A percentile compares a stretch with the other conserved stretches of the same genome.
These are phyloP conservation scores for Trichophyton benhamiae DNA, from an alignment of 2,329 filamentous ascomycete species.

Conservation along the genomic window DNA sequence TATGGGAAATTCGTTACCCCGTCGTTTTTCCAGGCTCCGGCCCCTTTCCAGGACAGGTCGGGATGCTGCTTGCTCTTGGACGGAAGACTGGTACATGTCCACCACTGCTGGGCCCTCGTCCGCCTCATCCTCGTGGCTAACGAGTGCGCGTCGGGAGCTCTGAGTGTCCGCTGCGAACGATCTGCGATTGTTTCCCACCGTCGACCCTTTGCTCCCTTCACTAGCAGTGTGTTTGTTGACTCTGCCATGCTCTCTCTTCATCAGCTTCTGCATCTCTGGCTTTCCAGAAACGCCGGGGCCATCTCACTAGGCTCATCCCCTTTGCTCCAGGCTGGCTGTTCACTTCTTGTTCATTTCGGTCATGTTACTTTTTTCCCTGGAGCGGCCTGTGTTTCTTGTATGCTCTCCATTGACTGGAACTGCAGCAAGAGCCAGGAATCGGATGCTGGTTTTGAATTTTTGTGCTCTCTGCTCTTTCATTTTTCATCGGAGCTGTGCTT, in stretches of 20 bases:
- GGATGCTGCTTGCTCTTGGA: conserved; percentile 5
- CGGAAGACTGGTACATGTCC: conserved; percentile 4
- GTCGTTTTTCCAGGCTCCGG: conserved; percentile 4
- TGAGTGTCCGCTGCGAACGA: conserved; percentile 3
- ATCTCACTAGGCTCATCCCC: conserved; percentile 42
- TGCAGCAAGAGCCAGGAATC: conserved; percentile 29
- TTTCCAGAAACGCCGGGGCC: neutral
- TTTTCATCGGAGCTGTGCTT: conserved; percentile 31
- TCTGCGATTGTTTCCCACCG: conserved; percentile 7
- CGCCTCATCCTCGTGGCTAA: conserved; percentile 1
- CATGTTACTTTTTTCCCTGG: conserved; percentile 20
- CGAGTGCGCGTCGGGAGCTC: neutral
- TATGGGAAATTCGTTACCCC: conserved; percentile 21
- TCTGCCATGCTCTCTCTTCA: neutral
- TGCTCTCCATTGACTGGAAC: conserved; percentile 20
- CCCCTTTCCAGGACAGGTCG: conserved; percentile 11
- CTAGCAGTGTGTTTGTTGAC: neutral
- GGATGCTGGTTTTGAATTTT: conserved; percentile 35
- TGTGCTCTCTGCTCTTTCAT: conserved; percentile 10
- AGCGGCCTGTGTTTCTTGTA: conserved; percentile 19
- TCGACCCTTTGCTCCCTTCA: neutral
- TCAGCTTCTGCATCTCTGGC: neutral
- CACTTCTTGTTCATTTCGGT: conserved; percentile 5
- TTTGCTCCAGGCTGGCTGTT: conserved; percentile 40
- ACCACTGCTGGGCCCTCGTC: conserved; percentile 2